Percentiles rank a stretch among this genome's conserved stretches.
phyloP scores from a whole-genome alignment of 192 early-diverging fungal genomes.

The Paraglomus brasilianum region DNA sequence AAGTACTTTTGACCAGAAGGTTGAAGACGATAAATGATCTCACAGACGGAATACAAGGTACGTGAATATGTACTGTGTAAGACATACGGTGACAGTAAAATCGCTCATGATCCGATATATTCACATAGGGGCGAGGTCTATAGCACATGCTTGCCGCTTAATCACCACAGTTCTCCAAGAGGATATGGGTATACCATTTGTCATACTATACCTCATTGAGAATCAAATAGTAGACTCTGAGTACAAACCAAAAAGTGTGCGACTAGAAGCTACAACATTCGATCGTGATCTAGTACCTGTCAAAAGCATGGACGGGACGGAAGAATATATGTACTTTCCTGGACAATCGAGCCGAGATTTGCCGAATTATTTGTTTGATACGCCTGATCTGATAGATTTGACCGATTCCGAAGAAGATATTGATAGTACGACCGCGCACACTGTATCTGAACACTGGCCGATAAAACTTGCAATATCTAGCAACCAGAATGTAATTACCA shows the following conservation, averaged over 20 bases:
- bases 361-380: conserved; percentile 11
- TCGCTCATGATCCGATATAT: no score
- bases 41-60: background rate
- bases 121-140: background rate
- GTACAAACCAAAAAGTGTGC: background rate
- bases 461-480: background rate
- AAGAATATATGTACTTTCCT: background rate
- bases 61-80: no score
- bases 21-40: conserved; percentile 34
- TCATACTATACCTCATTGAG: conserved; percentile 19
- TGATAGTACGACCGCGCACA: background rate
- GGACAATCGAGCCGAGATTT: conserved; percentile 13
- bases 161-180: background rate
- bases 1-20: conserved; percentile 33
- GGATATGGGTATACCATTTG: conserved; percentile 11
- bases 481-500: background rate
- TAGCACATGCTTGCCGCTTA: conserved; percentile 3
- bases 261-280: conserved; percentile 11
- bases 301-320: background rate
- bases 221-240: background rate
- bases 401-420: background rate
- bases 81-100: no score
- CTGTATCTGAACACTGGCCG: conserved; percentile 3
- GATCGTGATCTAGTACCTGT: conserved; percentile 14
- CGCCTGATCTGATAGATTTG: conserved; percentile 7